phyloP scores from a whole-genome alignment of 768 basidiomycete species.

The Leccinum pellstonianum region DNA sequence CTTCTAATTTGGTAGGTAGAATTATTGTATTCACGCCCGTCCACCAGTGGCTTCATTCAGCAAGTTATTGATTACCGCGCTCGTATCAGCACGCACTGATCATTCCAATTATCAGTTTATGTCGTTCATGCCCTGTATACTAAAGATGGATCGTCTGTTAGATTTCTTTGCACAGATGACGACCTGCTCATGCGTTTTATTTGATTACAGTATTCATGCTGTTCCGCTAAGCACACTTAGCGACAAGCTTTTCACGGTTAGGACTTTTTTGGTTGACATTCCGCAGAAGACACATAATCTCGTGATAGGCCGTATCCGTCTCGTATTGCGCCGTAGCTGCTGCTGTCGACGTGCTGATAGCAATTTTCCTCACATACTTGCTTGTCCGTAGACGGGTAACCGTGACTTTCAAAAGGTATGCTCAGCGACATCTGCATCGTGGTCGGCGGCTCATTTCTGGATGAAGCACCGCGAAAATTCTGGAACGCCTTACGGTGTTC shows the following conservation, averaged over 20 bases:
- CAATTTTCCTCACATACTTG: slow-evolving; percentile 1
- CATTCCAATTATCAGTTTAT: not conserved
- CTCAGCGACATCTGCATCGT: not conserved
- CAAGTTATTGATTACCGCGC: not conserved
- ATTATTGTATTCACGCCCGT: not conserved
- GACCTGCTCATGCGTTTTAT: not conserved
- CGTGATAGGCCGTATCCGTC: slow-evolving; percentile 1
- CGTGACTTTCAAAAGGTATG: not conserved
- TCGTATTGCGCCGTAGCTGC: slow-evolving; percentile 1
- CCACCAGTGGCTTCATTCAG: not conserved
- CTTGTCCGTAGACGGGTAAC: not conserved
- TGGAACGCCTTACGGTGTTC: slow-evolving; percentile 3
- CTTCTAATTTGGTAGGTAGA: not conserved
- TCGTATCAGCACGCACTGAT: not conserved
- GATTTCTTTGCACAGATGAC: not conserved
- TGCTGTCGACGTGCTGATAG: not conserved
- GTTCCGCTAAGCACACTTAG: not conserved
- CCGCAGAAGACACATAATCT: not conserved
- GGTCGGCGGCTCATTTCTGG: not conserved
- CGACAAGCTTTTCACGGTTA: not conserved
- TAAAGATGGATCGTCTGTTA: not conserved
- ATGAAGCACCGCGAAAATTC: not conserved
- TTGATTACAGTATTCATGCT: not conserved
- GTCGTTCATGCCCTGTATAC: not conserved
- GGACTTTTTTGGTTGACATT: not conserved